These are phyloP conservation scores for Pleodorina starrii DNA, from an alignment of 139 green algal species.

Conservation along the genomic window DNA sequence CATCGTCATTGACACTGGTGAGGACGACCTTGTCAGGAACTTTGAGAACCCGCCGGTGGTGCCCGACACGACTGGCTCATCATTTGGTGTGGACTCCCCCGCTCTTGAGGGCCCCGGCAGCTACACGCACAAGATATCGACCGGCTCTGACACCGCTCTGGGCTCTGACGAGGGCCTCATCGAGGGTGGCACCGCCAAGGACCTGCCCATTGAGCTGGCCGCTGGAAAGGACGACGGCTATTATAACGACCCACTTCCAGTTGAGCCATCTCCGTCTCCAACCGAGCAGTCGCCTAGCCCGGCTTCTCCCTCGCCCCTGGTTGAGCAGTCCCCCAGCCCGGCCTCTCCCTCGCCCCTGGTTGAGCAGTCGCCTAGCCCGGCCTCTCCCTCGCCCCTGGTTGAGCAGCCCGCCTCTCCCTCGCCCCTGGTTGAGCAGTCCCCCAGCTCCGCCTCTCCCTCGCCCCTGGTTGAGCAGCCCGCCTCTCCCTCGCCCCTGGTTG, in stretches of 20 bases:
- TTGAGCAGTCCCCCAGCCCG: too few species aligned
- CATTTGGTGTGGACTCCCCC: neutral
- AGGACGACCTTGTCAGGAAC: slow-evolving; percentile 15
- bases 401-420: too few species aligned
- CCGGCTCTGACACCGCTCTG: neutral
- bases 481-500: too few species aligned
- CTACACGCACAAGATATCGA: neutral
- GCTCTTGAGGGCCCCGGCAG: neutral
- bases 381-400: neutral
- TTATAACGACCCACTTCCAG: neutral
- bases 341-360: too few species aligned
- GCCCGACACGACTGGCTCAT: neutral
- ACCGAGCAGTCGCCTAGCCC: too few species aligned
- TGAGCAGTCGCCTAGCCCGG: too few species aligned
- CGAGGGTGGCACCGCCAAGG: neutral
- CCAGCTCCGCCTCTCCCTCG: too few species aligned
- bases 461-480: too few species aligned
- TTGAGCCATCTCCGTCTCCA: neutral
- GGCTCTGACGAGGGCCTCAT: neutral
- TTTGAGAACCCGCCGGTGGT: neutral
- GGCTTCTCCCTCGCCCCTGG: too few species aligned
- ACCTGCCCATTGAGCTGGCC: neutral
- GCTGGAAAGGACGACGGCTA: neutral
- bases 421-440: too few species aligned
- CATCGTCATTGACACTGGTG: neutral